Evolutionary conservation across 2,329 filamentous ascomycete genomes (phyloP), one percentile per base, ranked within the genome.

Genomic region (Aspergillus sp.): DNA sequence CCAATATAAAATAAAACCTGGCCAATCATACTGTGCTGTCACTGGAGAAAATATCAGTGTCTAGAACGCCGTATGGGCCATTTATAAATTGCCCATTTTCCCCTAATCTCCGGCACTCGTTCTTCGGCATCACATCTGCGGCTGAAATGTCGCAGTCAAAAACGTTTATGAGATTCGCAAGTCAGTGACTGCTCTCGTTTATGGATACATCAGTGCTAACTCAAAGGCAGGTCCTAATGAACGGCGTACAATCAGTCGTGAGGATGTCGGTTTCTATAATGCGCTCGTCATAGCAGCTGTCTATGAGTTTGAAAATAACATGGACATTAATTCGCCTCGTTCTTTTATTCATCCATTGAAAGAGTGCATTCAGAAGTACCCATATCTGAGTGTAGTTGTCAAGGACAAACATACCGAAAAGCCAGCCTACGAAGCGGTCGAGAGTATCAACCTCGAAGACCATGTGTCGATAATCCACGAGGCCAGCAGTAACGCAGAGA

Each of bases 191-290:
- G 2, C 5, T n/a, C 12, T 31, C 19, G 11, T 19, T 9, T 13
- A 37, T 30, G 27, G 27, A 29, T 19, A 7, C 19, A 39, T 29
- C 29, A 13, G 29, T 9, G 30, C 32, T 53, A 41, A 54, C 42
- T 7, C 11, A 6, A 39, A 11, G 8, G 6, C 39, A 71, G 67
- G 66, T 36, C 60, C 63, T 6, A 68, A 66, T 43, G 71, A 74
- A 49, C 62, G 56, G 26, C 65, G 70, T 6, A 68, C 61, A 31
- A 71, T 72, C 36, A 60, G 56, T 13, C 59, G 70, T 26, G 68
- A 74, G 46, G 57, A 63, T 27, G 54, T 71, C 5, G 66, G 63
- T 1, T 64, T 65, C 43, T 73, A 73, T 51, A 59, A 69, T 39
- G 63, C 59, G 2, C 54, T 73, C 13, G 52, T 69, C 29, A 54